Evolutionary conservation across 305 asterid species (phyloP), one percentile per base, ranked within the genome.

Genomic region (Fraxinus paxiana): DNA sequence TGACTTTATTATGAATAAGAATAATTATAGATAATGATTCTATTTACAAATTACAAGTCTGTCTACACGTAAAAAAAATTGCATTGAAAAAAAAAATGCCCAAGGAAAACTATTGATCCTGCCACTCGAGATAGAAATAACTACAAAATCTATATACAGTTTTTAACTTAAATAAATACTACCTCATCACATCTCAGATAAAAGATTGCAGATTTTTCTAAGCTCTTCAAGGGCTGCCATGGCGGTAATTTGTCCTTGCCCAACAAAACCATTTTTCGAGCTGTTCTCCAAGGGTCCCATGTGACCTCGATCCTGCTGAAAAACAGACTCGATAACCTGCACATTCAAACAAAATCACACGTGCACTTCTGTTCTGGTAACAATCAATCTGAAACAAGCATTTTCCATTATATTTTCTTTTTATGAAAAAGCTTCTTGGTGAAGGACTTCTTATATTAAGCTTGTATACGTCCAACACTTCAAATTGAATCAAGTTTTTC

Each of bases 181-280:
- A 65, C n/a, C 35, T 84, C 88, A 89, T 90, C 90, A 90, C 97
- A 93, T 91, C 87, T 90, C 96, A 8, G 96, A 93, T 28, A 95
- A 86, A 73, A 95, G 85, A 79, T 88, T 88, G 91, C 99, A 90
- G 67, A 95, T 95, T 86, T 91, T 95, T 81, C 97, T 87, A 84
- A 95, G 99, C 92, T 95, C 97, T 82, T 89, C 86, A 17, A 93
- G 88, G 18, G 99, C 99, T 1, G 93, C 79, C 92, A 90, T 83
- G 79, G 98, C 97, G 22, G 97, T 88, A 26, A 89, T 90, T 84
- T 93, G 95, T 54, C 94, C 97, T 85, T 90, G 88, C 43, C 94
- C 98, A 0, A 87, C 98, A 8, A 89, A 75, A 77, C 89, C 91
- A 13, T 87, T 90, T 79, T 89, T 91, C 0, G 89, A 84, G 20